Percentiles rank a stretch among this genome's conserved stretches.
phyloP scores from a whole-genome alignment of 1,139 yeast genomes.

The Hansenula lynferdii region DNA sequence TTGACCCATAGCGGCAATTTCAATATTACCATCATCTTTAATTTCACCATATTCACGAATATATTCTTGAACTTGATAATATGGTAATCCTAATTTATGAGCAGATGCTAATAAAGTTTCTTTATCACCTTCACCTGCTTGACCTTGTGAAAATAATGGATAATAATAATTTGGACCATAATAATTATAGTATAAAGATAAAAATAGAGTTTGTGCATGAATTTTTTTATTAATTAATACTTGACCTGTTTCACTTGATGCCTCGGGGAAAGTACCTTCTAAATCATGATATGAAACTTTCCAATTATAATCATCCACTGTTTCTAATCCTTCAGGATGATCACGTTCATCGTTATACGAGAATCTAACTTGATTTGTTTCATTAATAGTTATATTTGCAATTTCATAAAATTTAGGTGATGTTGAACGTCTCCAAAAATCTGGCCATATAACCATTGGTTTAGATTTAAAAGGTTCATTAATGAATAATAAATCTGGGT shows the following conservation, averaged over 20 bases:
- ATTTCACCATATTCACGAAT: constrained; percentile 20
- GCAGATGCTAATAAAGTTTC: constrained; percentile 86
- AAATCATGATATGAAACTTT: constrained; percentile 61
- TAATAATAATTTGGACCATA: constrained; percentile 76
- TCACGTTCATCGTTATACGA: constrained; percentile 7
- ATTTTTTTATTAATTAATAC: constrained; percentile 58
- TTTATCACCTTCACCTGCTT: constrained; percentile 88
- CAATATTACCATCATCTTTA: constrained; percentile 13
- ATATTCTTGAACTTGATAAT: constrained; percentile 54
- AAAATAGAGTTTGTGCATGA: constrained; percentile 59
- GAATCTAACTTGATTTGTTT: constrained; percentile 28
- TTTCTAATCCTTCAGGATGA: constrained; percentile 20
- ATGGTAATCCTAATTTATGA: constrained; percentile 51
- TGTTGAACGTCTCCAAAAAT: constrained; percentile 70
- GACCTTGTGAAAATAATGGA: constrained; percentile 77
- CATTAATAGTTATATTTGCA: constrained; percentile 42
- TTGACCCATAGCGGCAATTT: constrained; percentile 23
- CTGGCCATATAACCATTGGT: constrained; percentile 76
- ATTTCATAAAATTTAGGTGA: constrained; percentile 63
- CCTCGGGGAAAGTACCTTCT: constrained; percentile 72
- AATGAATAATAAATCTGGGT: constrained; percentile 49
- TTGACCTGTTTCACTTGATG: constrained; percentile 82
- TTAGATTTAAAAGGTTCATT: constrained; percentile 45
- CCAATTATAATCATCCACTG: constrained; percentile 19
- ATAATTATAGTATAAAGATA: constrained; percentile 72